Base-by-base conservation (phyloP, 2,329 filamentous ascomycete species). In the Massarina eburnea region DNA sequence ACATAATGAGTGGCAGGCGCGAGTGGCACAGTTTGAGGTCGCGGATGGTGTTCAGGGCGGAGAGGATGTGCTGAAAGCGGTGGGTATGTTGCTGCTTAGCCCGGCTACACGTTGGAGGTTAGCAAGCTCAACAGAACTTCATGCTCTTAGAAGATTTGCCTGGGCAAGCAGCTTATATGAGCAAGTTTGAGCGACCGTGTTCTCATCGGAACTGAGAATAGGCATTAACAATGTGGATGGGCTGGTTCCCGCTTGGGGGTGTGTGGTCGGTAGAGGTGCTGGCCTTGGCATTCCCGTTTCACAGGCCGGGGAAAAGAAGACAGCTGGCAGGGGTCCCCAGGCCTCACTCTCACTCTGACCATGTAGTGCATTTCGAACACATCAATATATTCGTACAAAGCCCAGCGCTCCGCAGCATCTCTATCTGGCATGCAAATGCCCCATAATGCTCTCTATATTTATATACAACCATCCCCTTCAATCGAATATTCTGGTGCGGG, bases 361-460 rank as follows among this genome's bases (percentile, higher is more conserved):
- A 5, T 32, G 6, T 42, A 41, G 42, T 15, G 20, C 15, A 45
- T 22, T 36, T 40, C 27, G 12, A 14, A 35, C 20, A 39, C 36
- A 35, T 39, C 27, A 43, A 17, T 15, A 41, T 49, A 54, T 51
- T 55, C 32, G 39, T 57, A 57, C 54, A 57, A n/a, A 45, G 44
- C 45, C 37, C 37, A 29, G 39, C 47, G 41, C 29, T 24, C 21
- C 10, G 4, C 35, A 24, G 14, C 42, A 24, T 43, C 43, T 47
- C 26, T 17, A 30, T n/a, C 8, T 43, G 30, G 43, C 51, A 52
- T 36, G 36, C 46, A 55, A 55, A 66, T 57, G 62, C 59, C 57
- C 39, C 54, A 41, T 43, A 37, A 68, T 67, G 62, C 64, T 59
- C 27, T 32, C 49, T 58, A 63, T 62, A 62, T 50, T 30, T 66